phyloP scores from a whole-genome alignment of 441 rosid genomes.

The Bocquillonia castaneifolia region DNA sequence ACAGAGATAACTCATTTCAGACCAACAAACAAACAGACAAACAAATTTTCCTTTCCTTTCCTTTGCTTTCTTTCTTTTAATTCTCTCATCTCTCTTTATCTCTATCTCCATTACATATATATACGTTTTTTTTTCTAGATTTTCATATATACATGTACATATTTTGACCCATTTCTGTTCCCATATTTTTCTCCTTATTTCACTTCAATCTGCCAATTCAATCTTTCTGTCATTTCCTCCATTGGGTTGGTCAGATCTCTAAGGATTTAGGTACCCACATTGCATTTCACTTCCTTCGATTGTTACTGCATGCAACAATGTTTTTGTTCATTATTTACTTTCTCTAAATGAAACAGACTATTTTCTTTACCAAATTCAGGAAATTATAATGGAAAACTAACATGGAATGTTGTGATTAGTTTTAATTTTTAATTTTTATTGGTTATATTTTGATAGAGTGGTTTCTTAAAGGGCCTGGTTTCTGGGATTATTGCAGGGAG shows the following conservation, averaged over 20 bases:
- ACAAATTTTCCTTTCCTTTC: not conserved
- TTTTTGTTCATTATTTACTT: not conserved
- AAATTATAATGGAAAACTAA: not conserved
- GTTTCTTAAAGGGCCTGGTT: not conserved
- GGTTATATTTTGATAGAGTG: not conserved
- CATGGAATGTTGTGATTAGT: too few species aligned
- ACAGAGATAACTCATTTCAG: slow-evolving; percentile 18
- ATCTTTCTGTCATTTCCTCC: not conserved
- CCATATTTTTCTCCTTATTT: not conserved
- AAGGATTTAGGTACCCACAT: slow-evolving; percentile 19
- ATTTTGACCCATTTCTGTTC: not conserved
- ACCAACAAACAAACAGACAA: not conserved
- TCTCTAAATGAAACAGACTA: not conserved
- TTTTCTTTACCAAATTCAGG: not conserved
- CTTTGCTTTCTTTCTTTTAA: not conserved
- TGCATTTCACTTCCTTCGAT: not conserved
- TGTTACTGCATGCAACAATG: not conserved
- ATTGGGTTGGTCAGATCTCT: slow-evolving; percentile 21
- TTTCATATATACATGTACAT: too few species aligned
- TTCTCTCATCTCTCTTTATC: too few species aligned
- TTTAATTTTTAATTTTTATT: not conserved
- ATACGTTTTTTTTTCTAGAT: too few species aligned
- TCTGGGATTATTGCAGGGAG: not conserved
- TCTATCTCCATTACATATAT: too few species aligned
- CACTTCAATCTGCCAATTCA: not conserved